Percentiles rank a stretch among this genome's conserved stretches.
These are phyloP conservation scores for Solanum stenotomum DNA, from an alignment of 257 asterid genomes.

Conservation along the genomic window DNA sequence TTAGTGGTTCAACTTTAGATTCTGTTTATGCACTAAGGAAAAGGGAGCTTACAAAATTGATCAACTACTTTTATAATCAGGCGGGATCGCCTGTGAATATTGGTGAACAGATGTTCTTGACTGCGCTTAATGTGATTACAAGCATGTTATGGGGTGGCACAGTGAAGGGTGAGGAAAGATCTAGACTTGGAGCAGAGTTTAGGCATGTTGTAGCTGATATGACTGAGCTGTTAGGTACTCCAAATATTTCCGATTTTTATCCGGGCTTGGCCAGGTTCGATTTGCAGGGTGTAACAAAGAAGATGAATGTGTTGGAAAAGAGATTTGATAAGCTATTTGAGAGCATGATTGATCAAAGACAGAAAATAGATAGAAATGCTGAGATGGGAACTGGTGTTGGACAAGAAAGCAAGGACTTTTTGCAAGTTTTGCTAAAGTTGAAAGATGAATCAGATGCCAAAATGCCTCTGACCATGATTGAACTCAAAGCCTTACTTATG, in stretches of 20 bases:
- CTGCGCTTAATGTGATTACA: constrained; percentile 57
- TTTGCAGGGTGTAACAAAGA: too few relatives aligned
- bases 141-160: constrained; percentile 81
- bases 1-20: constrained; percentile 29
- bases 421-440: constrained; percentile 42
- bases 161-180: constrained; percentile 30
- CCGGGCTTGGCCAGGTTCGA: too few relatives aligned
- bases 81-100: constrained; percentile 33
- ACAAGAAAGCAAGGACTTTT: constrained; percentile 36
- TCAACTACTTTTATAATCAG: constrained; percentile 17
- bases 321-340: too few relatives aligned
- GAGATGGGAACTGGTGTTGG: not conserved
- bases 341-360: too few relatives aligned
- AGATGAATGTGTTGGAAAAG: too few relatives aligned
- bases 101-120: constrained; percentile 58
- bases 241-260: too few relatives aligned
- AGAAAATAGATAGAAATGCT: too few relatives aligned
- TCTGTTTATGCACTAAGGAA: constrained; percentile 38
- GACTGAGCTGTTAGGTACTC: not conserved
- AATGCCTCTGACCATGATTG: constrained; percentile 39
- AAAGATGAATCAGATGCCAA: constrained; percentile 42
- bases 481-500: constrained; percentile 66
- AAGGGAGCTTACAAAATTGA: constrained; percentile 31
- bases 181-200: too few relatives aligned
- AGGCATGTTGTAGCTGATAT: too few relatives aligned